phyloP scores from a whole-genome alignment of 1,139 yeast genomes.

The Scheffersomyces insectosa region DNA sequence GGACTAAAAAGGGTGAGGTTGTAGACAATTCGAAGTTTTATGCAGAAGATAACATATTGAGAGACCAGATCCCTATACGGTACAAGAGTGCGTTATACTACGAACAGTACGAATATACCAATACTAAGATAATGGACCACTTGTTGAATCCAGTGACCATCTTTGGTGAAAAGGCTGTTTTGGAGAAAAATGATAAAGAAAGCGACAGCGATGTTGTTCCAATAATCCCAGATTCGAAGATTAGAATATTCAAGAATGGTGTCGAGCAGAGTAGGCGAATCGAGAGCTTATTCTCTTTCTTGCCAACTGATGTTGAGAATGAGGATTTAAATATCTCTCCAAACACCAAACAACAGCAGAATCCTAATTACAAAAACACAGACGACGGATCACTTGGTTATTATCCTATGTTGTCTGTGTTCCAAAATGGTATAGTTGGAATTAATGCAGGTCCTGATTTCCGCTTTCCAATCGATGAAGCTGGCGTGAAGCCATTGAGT shows the following conservation, averaged over 20 bases:
- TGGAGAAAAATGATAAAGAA: conserved; percentile 27
- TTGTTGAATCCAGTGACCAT: conserved; percentile 71
- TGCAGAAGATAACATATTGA: conserved; percentile 40
- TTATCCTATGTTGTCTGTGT: conserved; percentile 86
- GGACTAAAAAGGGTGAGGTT: conserved; percentile 10
- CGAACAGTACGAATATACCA: conserved; percentile 84
- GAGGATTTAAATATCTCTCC: conserved; percentile 24
- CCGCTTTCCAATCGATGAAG: conserved; percentile 38
- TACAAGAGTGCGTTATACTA: conserved; percentile 77
- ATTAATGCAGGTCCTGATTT: conserved; percentile 73
- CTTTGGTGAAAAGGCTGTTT: conserved; percentile 62
- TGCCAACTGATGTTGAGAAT: conserved; percentile 51
- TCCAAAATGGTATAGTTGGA: conserved; percentile 73
- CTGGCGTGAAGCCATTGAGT: conserved; percentile 48
- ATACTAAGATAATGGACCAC: conserved; percentile 76
- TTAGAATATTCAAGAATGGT: conserved; percentile 80
- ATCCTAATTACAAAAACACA: conserved; percentile 47
- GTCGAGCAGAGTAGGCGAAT: conserved; percentile 63
- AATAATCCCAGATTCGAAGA: conserved; percentile 55
- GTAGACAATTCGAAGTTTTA: conserved; percentile 25
- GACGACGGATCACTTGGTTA: conserved; percentile 90
- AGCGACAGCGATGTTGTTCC: conserved; percentile 27
- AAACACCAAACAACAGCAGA: conserved; percentile 48
- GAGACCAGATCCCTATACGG: conserved; percentile 89
- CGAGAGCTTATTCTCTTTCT: conserved; percentile 68